A percentile compares a stretch with the other conserved stretches of the same genome.
Conservation (phyloP, 805 yeast species). For the Metschnikowia lochheadii region DNA sequence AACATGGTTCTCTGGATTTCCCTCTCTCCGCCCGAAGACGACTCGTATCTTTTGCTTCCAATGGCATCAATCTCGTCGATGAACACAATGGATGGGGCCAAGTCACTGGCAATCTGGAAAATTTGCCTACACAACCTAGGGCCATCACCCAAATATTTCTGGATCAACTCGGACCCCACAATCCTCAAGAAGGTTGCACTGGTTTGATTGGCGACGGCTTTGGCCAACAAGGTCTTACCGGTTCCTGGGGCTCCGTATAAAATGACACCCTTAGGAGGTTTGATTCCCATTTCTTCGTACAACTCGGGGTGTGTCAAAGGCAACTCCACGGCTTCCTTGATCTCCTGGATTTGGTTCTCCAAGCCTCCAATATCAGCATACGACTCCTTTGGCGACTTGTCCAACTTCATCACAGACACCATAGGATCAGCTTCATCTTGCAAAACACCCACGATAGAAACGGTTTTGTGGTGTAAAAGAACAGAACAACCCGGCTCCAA, state of each 20-base stretch:
- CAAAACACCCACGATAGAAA: constrained; percentile 94
- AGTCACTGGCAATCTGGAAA: constrained; percentile 93
- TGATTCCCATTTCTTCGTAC: constrained; percentile 97
- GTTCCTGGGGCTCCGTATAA: constrained; percentile 98
- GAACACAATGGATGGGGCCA: constrained; percentile 97
- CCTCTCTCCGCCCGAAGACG: constrained; percentile 95
- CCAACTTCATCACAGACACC: constrained; percentile 96
- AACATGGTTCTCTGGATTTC: constrained; percentile 98
- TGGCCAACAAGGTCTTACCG: constrained; percentile 91
- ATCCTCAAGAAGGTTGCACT: constrained; percentile 93
- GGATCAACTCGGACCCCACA: constrained; percentile 95
- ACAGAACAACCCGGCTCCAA: constrained; percentile 97
- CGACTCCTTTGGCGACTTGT: constrained; percentile 94
- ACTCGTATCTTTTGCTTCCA: constrained; percentile 96
- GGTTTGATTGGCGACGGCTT: constrained; percentile 98
- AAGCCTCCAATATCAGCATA: constrained; percentile 97
- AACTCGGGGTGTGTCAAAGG: constrained; percentile 95
- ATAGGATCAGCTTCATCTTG: constrained; percentile 98
- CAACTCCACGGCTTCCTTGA: constrained; percentile 93
- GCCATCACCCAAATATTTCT: constrained; percentile 96
- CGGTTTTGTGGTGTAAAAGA: constrained; percentile 90
- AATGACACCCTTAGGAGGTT: constrained; percentile 97
- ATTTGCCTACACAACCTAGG: constrained; percentile 92
- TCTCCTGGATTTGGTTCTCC: constrained; percentile 94
- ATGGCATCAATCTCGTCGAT: constrained; percentile 99